Base-by-base conservation (phyloP, 768 basidiomycete species). In the Amanita thiersii region DNA sequence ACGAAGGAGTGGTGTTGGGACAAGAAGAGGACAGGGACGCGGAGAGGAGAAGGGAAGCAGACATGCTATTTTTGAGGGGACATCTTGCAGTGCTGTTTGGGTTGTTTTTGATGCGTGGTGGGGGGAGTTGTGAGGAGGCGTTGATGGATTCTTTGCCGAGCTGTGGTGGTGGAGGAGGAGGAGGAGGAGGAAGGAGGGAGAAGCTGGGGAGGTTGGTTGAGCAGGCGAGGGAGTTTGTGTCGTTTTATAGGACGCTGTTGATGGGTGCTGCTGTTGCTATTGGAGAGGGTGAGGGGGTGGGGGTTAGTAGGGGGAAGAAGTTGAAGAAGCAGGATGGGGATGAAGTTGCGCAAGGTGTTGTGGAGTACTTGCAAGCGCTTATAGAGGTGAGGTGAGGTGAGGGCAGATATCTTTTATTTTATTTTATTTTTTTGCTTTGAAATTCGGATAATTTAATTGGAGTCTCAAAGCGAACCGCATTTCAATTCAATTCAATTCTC, bases 21-120 rank as follows among this genome's bases (percentile, higher is more conserved):
- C n/a, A n/a, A 11, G 35, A 19, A 5, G 42, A 37, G 9, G 42
- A 43, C 9, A 24, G 17, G 2, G 32, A 37, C 14, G 15, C 15
- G n/a, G n/a, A n/a, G n/a, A n/a, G n/a, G n/a, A 35, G 25, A 28
- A 43, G 25, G 17, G 56, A 59, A 11, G 60, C 64, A 3, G 71
- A 76, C 47, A 56, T 61, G 25, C 65, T 66, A 9, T 79, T 85
- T 48, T 66, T 90, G 5, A 73, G 73, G 11, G 82, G 83, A 1
- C 86, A 88, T 52, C 71, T 86, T 3, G 77, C 87, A 0, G 75
- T 90, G 5, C 70, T 91, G 3, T 72, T 91, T 36, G 86, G 73
- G 5, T 54, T 76, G 28, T n/a, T 43, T 37, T 61, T 75, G 39
- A 75, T 75, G 65, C 60, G 57, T 20, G 61, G 56, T 18, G 65